Percentiles rank a stretch among this genome's conserved stretches.
Conservation (phyloP, 305 asterid genomes). For the Solanum aculeatissimum region DNA sequence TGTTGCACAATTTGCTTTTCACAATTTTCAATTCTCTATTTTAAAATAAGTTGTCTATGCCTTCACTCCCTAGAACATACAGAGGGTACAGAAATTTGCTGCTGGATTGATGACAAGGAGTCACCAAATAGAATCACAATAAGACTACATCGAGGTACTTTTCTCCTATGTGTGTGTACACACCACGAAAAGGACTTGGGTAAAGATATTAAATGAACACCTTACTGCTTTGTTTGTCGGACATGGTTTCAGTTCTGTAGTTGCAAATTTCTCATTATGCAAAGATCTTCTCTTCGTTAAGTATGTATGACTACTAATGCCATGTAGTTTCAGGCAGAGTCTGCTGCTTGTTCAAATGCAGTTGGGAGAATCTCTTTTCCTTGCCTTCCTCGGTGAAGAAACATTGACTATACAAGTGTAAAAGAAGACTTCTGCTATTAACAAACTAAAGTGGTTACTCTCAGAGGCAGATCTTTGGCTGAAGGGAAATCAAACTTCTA, state of each 20-base stretch:
- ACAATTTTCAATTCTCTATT: background rate
- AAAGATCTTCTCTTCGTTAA: background rate
- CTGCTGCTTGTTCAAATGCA: background rate
- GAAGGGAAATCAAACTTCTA: background rate
- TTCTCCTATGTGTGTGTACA: background rate
- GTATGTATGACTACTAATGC: background rate
- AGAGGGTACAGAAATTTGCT: constrained; percentile 46
- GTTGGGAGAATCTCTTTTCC: background rate
- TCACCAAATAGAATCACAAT: constrained; percentile 14
- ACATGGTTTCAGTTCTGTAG: background rate
- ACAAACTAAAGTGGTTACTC: background rate
- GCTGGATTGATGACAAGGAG: constrained; percentile 29
- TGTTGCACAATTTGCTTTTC: background rate
- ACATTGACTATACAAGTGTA: background rate
- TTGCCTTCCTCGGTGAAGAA: background rate
- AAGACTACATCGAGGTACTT: background rate
- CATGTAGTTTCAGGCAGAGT: background rate
- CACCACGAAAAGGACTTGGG: background rate
- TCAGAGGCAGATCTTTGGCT: background rate
- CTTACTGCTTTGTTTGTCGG: background rate
- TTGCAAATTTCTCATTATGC: background rate
- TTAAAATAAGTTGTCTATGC: constrained; percentile 9
- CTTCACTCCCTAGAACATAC: constrained; percentile 49
- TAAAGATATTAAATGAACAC: background rate
- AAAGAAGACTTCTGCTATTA: background rate